Percentiles rank a stretch among this genome's conserved stretches.
These are phyloP conservation scores for Ogataea trehalophila DNA, from an alignment of 805 yeast species.

Conservation along the genomic window DNA sequence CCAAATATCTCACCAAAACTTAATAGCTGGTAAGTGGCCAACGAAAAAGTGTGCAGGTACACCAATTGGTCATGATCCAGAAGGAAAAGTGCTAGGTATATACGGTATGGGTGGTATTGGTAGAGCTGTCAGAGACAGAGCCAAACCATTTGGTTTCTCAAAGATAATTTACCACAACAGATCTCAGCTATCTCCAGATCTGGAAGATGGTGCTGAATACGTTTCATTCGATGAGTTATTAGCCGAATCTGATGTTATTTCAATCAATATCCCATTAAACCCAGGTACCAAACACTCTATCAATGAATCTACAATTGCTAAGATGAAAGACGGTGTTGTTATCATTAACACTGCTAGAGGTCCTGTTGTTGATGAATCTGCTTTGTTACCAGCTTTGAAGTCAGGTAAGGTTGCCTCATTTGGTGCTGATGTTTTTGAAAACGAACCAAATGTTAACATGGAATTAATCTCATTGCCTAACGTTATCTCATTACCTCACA, in stretches of 20 bases:
- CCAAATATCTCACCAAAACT: slow-evolving; percentile 49
- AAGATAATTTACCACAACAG: slow-evolving; percentile 74
- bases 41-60: slow-evolving; percentile 44
- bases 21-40: slow-evolving; percentile 62
- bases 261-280: slow-evolving; percentile 76
- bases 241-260: slow-evolving; percentile 58
- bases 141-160: slow-evolving; percentile 71
- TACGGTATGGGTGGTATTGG: slow-evolving; percentile 92
- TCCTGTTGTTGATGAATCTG: slow-evolving; percentile 66
- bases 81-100: slow-evolving; percentile 71
- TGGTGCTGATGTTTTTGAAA: slow-evolving; percentile 74
- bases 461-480: slow-evolving; percentile 61
- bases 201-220: slow-evolving; percentile 68
- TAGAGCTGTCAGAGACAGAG: slow-evolving; percentile 66
- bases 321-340: slow-evolving; percentile 77
- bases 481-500: slow-evolving; percentile 78
- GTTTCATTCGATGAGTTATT: slow-evolving; percentile 68
- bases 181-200: slow-evolving; percentile 47
- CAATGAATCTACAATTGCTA: slow-evolving; percentile 50
- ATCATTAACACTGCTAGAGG: slow-evolving; percentile 88
- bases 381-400: slow-evolving; percentile 51
- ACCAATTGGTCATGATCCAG: slow-evolving; percentile 69
- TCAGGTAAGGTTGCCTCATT: slow-evolving; percentile 61
- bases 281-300: slow-evolving; percentile 64
- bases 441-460: slow-evolving; percentile 65